A percentile compares a stretch with the other conserved stretches of the same genome.
Evolutionary conservation across 2,329 filamentous ascomycete genomes (phyloP).

Genomic region (Sporothrix globosa): DNA sequence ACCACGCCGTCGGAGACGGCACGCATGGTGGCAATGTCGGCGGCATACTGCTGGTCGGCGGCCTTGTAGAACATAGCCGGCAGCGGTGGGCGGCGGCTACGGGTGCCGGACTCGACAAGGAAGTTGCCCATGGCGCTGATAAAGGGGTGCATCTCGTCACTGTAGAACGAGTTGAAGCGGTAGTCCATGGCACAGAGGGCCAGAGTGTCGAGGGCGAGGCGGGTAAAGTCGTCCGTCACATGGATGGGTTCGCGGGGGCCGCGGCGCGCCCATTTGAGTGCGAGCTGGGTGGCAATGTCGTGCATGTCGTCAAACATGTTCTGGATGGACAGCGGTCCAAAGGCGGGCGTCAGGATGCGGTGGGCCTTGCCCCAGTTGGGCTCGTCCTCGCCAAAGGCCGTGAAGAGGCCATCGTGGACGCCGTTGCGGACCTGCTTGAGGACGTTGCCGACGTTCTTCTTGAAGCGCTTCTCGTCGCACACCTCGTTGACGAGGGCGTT

Average conservation of each 20-base stretch:
- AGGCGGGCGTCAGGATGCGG: constrained; percentile 68
- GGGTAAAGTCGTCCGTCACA: constrained; percentile 65
- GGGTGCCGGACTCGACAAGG: constrained; percentile 45
- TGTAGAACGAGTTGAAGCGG: constrained; percentile 66
- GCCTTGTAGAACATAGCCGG: constrained; percentile 23
- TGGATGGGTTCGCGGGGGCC: constrained; percentile 60
- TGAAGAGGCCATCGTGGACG: constrained; percentile 34
- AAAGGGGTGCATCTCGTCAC: constrained; percentile 69
- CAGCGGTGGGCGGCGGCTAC: constrained; percentile 26
- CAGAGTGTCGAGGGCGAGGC: constrained; percentile 64
- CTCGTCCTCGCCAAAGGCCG: constrained; percentile 46
- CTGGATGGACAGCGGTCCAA: constrained; percentile 69
- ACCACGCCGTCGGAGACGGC: constrained; percentile 30
- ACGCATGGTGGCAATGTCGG: constrained; percentile 30
- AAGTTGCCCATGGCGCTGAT: constrained; percentile 62
- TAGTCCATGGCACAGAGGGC: constrained; percentile 62
- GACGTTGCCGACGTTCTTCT: constrained; percentile 32
- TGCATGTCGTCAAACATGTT: constrained; percentile 70
- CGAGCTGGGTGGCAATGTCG: constrained; percentile 67
- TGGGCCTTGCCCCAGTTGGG: constrained; percentile 70
- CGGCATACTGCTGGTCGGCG: constrained; percentile 28
- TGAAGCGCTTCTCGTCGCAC: constrained; percentile 37
- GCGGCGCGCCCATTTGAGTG: constrained; percentile 68
- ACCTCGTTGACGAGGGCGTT: constrained; percentile 36
- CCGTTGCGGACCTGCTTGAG: constrained; percentile 19